Percentiles rank a stretch among this genome's conserved stretches.
Evolutionary conservation across 2,329 filamentous ascomycete genomes (phyloP).

Genomic region (Cladorrhinum sp.): DNA sequence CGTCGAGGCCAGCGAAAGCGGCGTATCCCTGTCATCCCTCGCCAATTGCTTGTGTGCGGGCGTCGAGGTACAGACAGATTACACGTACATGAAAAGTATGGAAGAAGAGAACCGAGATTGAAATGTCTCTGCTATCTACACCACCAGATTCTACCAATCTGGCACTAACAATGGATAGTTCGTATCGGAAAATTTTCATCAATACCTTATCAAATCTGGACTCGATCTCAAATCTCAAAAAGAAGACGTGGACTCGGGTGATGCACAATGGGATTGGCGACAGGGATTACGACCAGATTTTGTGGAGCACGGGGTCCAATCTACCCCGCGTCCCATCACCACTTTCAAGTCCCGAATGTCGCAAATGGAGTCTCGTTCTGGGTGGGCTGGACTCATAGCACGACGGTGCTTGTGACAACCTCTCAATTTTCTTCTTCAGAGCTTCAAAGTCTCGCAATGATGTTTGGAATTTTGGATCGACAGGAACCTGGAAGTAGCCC

Average conservation of each 20-base stretch:
- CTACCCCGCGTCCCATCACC: neutral
- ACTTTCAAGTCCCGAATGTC: neutral
- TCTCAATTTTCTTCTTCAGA: neutral
- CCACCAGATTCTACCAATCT: too few species aligned
- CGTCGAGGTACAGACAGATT: too few species aligned
- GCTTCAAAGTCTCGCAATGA: too few species aligned
- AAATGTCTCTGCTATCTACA: too few species aligned
- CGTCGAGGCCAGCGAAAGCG: neutral
- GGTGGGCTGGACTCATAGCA: neutral
- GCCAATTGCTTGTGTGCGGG: neutral
- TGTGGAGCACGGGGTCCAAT: neutral
- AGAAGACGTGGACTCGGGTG: neutral
- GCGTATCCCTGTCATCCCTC: neutral
- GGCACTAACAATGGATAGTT: too few species aligned
- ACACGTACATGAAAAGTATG: too few species aligned
- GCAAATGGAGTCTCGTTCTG: neutral
- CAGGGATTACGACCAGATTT: neutral
- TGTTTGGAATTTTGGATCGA: too few species aligned
- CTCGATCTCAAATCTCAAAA: neutral
- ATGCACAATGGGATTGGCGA: neutral
- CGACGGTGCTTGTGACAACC: neutral
- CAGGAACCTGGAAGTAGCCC: too few species aligned
- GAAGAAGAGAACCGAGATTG: too few species aligned
- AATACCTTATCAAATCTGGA: neutral
- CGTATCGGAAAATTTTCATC: neutral